Percentiles rank a stretch among this genome's conserved stretches.
These are phyloP conservation scores for Hyphodiscus hymeniophilus DNA, from an alignment of 495 filamentous ascomycete species.

Conservation along the genomic window DNA sequence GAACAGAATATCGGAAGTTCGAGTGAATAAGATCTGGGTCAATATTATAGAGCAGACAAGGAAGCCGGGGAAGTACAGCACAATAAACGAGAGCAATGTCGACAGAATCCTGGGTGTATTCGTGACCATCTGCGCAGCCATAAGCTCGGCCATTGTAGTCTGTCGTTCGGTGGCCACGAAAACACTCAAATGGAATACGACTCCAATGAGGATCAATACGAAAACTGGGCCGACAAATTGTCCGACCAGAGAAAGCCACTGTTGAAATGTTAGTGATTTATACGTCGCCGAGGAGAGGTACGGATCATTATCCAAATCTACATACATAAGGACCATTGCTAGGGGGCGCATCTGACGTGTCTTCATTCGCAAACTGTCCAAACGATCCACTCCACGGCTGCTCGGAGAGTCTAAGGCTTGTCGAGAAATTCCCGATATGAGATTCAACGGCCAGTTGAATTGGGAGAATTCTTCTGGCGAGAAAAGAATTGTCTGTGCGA, in stretches of 20 bases:
- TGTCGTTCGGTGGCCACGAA: slow-evolving; percentile 20
- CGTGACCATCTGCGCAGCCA: slow-evolving; percentile 18
- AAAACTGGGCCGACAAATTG: slow-evolving; percentile 15
- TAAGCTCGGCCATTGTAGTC: slow-evolving; percentile 15
- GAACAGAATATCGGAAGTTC: slow-evolving; percentile 29
- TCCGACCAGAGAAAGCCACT: slow-evolving; percentile 11
- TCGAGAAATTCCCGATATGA: slow-evolving; percentile 11
- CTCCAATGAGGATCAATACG: slow-evolving; percentile 17
- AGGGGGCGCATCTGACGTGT: background rate
- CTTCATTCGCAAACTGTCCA: background rate
- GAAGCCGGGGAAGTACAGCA: slow-evolving; percentile 38
- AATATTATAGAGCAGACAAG: slow-evolving; percentile 33
- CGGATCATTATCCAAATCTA: no score
- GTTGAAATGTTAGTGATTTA: background rate
- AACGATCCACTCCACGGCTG: slow-evolving; percentile 12
- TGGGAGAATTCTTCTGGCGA: slow-evolving; percentile 5
- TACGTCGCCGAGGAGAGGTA: no score
- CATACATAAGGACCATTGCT: background rate
- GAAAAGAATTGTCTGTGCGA: slow-evolving; percentile 2
- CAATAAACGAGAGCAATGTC: slow-evolving; percentile 28
- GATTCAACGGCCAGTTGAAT: slow-evolving; percentile 14
- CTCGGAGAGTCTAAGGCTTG: slow-evolving; percentile 5
- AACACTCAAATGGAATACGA: slow-evolving; percentile 14
- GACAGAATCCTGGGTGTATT: slow-evolving; percentile 15
- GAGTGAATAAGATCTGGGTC: slow-evolving; percentile 27